Conservation (phyloP, 2,329 filamentous ascomycete species). For the Hypoxylon sp. region DNA sequence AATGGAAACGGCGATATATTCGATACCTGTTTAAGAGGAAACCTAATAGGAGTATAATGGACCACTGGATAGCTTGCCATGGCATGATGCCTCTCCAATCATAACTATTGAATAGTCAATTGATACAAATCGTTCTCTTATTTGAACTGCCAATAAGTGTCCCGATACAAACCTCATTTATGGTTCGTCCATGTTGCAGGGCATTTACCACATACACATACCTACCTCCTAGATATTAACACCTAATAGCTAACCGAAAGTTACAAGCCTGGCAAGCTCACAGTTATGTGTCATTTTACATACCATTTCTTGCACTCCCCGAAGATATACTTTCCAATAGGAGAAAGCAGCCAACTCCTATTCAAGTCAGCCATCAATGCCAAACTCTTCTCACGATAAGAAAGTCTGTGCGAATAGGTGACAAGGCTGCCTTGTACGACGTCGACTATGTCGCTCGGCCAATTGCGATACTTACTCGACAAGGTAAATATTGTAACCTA, state of each 20-base stretch:
- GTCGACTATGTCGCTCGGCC: neutral
- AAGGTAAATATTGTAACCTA: slow-evolving; percentile 3
- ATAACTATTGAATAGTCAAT: too few species aligned
- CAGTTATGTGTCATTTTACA: neutral
- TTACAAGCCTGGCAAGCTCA: neutral
- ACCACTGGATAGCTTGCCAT: neutral
- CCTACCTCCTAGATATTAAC: neutral
- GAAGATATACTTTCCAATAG: neutral
- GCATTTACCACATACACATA: neutral
- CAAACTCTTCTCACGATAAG: neutral
- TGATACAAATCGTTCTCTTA: too few species aligned
- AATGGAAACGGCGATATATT: neutral
- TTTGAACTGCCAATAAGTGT: neutral
- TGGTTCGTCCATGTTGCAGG: neutral
- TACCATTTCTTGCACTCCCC: neutral
- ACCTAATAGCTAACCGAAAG: neutral
- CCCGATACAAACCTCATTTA: neutral
- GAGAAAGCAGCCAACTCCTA: neutral
- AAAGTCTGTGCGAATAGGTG: neutral
- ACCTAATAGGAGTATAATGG: neutral
- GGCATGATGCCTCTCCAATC: too few species aligned
- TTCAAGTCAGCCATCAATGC: neutral
- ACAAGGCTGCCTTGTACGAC: neutral
- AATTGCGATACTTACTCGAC: neutral
- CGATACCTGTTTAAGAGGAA: neutral